These are phyloP conservation scores for Trichothecium sympodiale DNA, from an alignment of 2,329 filamentous ascomycete genomes.

Conservation along the genomic window DNA sequence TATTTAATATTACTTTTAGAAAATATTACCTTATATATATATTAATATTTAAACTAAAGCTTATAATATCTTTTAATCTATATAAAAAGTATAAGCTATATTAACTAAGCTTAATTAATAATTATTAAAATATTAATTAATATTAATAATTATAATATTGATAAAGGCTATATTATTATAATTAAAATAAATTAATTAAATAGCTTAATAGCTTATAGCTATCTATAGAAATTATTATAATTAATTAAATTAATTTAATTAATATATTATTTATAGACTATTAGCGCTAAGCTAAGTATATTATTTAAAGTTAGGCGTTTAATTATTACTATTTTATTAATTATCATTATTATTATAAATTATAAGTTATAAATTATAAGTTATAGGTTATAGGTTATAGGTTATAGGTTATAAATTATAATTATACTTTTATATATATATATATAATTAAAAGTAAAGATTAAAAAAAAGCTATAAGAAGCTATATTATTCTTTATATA, in stretches of 20 bases:
- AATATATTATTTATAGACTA: too few species aligned
- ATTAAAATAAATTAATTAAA: slow-evolving; percentile 1
- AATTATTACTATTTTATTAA: background rate
- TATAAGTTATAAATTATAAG: background rate
- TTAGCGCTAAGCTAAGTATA: background rate
- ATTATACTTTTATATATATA: too few species aligned
- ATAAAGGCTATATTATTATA: background rate
- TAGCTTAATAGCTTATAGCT: too few species aligned
- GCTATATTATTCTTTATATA: too few species aligned
- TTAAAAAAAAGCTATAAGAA: too few species aligned
- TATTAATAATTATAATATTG: background rate
- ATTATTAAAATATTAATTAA: background rate
- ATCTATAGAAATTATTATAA: too few species aligned
- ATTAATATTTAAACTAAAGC: too few species aligned
- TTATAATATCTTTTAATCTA: too few species aligned
- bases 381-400: background rate
- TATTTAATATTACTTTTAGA: background rate
- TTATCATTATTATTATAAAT: slow-evolving; percentile 1
- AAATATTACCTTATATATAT: background rate
- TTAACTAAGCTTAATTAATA: slow-evolving; percentile 1
- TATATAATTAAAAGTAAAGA: too few species aligned
- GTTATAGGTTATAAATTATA: too few species aligned
- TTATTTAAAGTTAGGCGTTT: background rate
- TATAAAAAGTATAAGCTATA: too few species aligned
- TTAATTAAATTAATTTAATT: too few species aligned